Base-by-base conservation (phyloP, 2,329 filamentous ascomycete genomes). In the Colletotrichum incanum region DNA sequence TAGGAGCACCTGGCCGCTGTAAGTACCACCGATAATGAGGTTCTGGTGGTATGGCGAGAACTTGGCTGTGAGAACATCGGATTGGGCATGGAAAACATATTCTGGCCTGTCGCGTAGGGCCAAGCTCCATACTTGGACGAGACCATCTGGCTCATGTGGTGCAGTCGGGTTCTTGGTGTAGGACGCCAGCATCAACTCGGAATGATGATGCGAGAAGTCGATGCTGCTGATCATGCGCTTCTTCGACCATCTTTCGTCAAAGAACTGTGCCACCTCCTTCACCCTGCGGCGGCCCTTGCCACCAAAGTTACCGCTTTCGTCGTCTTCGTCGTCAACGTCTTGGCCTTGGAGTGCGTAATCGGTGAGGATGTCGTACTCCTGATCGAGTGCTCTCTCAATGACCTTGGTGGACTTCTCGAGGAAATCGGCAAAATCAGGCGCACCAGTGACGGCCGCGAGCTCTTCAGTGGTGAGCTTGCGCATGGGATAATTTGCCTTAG, bases 41-140 rank as follows among this genome's bases (percentile, higher is more conserved):
- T 98, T 98, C 5, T 96, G 96, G 81, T 99, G 96, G 80, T 98
- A 98, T 0, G 96, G 96, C n/a, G 96, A 98, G 84, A 99, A 99
- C 76, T 96, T 97, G 75, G 96, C 96, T 0, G 95, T 94, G 18
- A 99, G 88, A 65, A 99, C 94, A 82, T 99, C 96, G 55, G 95
- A 98, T 73, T 97, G 96, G 12, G 96, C 95, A 78, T 98, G 95
- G 81, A 99, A 98, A 70, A 97, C 92, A 82, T 98, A 98, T 86
- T 99, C 96, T 1, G 96, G 95, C 39, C 96, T 91, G 76, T 96
- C 94, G 77, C 97, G 95, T 81, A 98, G 92, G 82, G 98, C 95
- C 78, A 95, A 89, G 80, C 98, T 99, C 97, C 97, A 99, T 43
- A 99, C 93, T 81, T 98, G 95, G 41, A 99, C 92, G 54, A 99